Conservation (phyloP, 208 protist genomes). For the Naegleria lovaniensis region DNA sequence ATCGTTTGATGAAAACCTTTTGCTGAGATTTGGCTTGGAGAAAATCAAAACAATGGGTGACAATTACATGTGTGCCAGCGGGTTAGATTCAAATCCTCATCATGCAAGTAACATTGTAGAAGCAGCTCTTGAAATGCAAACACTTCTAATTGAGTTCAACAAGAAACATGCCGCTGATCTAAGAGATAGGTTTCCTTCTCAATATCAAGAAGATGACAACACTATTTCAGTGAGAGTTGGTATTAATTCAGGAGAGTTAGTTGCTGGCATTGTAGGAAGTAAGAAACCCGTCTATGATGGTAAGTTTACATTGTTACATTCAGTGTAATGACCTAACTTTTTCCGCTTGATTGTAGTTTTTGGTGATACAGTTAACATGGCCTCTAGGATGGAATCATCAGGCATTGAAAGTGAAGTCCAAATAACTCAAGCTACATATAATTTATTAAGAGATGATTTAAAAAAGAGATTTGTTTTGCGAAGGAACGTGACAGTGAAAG, state of each 20-base stretch:
- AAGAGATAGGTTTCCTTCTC: background rate
- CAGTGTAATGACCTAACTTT: too few species aligned
- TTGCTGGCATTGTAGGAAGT: slow-evolving; percentile 51
- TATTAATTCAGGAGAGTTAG: slow-evolving; percentile 46
- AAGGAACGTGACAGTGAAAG: background rate
- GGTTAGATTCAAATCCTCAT: background rate
- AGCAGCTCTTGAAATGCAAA: background rate
- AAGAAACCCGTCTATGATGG: slow-evolving; percentile 38
- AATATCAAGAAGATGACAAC: background rate
- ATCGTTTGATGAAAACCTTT: background rate
- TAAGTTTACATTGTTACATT: too few species aligned
- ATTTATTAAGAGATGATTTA: background rate
- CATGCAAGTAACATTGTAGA: slow-evolving; percentile 7
- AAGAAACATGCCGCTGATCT: background rate
- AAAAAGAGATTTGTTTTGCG: background rate
- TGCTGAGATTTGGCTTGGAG: background rate
- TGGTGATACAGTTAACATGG: slow-evolving; percentile 40
- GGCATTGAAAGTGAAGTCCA: background rate
- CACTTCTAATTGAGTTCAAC: background rate
- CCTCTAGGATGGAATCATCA: slow-evolving; percentile 34
- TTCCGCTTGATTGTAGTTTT: background rate
- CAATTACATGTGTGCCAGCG: background rate
- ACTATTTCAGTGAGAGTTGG: slow-evolving; percentile 21
- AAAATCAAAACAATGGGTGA: slow-evolving; percentile 25
- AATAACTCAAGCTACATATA: background rate